Conservation (phyloP, 208 protist species). For the Acanthamoeba lenticulata region DNA sequence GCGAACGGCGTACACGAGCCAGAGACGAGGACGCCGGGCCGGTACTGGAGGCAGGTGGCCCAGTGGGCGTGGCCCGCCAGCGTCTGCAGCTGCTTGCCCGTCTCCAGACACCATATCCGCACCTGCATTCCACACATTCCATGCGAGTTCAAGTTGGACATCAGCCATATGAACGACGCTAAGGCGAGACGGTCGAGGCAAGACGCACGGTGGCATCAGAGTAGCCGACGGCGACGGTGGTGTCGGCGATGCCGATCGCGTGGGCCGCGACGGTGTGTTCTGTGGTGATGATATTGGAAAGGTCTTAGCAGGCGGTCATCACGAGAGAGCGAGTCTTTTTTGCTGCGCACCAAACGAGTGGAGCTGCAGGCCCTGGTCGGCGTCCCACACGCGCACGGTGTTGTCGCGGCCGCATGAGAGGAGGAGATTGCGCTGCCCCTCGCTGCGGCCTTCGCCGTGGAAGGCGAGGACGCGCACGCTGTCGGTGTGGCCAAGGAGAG, state of each 20-base stretch:
- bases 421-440: background rate
- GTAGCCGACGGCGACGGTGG: background rate
- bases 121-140: no score
- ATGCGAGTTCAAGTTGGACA: no score
- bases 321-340: background rate
- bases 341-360: background rate
- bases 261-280: background rate
- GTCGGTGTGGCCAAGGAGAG: background rate
- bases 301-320: background rate
- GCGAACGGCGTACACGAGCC: background rate
- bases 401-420: background rate
- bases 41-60: background rate
- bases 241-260: background rate
- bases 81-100: background rate
- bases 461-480: background rate
- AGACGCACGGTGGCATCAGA: background rate
- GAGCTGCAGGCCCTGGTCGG: background rate
- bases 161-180: no score
- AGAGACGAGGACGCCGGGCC: background rate
- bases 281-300: background rate
- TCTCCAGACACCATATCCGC: background rate
- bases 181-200: no score
- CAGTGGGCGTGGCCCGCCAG: background rate
- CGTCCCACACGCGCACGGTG: background rate
- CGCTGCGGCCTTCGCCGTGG: background rate